These are phyloP conservation scores for Rhizoclosmatium sp. DNA, from an alignment of 192 early-diverging fungal species.

Conservation along the genomic window DNA sequence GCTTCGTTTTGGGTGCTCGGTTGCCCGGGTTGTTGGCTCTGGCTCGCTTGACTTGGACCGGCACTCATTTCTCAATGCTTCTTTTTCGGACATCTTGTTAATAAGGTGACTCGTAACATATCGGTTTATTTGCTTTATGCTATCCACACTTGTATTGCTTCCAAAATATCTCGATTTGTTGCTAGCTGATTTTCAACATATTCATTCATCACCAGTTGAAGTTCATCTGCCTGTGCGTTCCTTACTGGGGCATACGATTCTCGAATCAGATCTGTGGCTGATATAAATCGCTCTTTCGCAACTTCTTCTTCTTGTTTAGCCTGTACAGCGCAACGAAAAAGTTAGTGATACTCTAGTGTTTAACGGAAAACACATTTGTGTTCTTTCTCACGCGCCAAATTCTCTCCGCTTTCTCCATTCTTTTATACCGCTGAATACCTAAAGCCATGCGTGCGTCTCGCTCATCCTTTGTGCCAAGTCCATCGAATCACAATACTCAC, in stretches of 20 bases:
- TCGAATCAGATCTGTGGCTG: slow-evolving; percentile 3
- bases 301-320: slow-evolving; percentile 19
- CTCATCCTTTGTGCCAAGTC: too few species aligned
- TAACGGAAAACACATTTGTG: too few species aligned
- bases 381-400: too few species aligned
- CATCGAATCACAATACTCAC: too few species aligned
- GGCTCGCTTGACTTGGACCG: not conserved
- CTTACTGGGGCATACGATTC: slow-evolving; percentile 10
- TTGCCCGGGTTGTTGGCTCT: not conserved
- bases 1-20: not conserved
- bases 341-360: not conserved
- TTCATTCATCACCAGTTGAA: slow-evolving; percentile 19
- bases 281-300: slow-evolving; percentile 6
- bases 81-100: not conserved
- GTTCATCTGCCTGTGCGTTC: slow-evolving; percentile 19
- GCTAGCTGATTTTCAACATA: slow-evolving; percentile 34
- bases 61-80: not conserved
- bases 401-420: too few species aligned
- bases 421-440: too few species aligned
- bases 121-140: not conserved
- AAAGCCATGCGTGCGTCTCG: too few species aligned
- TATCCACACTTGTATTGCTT: slow-evolving; percentile 20
- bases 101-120: not conserved
- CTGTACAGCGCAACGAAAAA: slow-evolving; percentile 4
- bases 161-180: slow-evolving; percentile 25